phyloP scores from a whole-genome alignment of 352 stramenopile species.

The Pseudoperonospora humuli region DNA sequence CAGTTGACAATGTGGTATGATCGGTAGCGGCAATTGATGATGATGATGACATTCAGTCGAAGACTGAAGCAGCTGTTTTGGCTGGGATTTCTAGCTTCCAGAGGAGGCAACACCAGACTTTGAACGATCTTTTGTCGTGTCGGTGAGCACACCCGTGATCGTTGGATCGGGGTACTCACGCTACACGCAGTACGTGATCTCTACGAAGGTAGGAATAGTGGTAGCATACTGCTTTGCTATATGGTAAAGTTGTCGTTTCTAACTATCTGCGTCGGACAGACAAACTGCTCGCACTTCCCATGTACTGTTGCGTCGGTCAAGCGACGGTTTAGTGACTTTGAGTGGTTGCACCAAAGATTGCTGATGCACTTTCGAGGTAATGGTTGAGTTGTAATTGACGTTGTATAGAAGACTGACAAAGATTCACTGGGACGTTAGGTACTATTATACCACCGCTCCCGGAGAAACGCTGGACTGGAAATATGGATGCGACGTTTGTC shows the following conservation, averaged over 20 bases:
- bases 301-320: constrained; percentile 70
- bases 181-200: constrained; percentile 86
- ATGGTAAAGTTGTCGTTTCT: not conserved
- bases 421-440: constrained; percentile 18
- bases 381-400: not conserved
- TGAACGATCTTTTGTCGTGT: constrained; percentile 57
- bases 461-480: constrained; percentile 83
- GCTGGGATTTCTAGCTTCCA: constrained; percentile 30
- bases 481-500: constrained; percentile 86
- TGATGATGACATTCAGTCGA: not conserved
- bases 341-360: constrained; percentile 83
- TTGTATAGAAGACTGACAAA: not conserved
- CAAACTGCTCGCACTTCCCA: constrained; percentile 57
- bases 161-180: constrained; percentile 73
- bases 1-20: constrained; percentile 68
- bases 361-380: constrained; percentile 69
- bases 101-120: constrained; percentile 37
- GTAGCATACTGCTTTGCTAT: not conserved
- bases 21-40: not conserved
- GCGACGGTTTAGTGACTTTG: constrained; percentile 85
- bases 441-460: constrained; percentile 86
- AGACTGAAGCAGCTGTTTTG: not conserved
- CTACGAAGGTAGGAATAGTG: constrained; percentile 53
- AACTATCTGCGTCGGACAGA: constrained; percentile 24
- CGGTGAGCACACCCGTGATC: constrained; percentile 71